A percentile compares a stretch with the other conserved stretches of the same genome.
These are phyloP conservation scores for Juglanconis oblonga DNA, from an alignment of 2,329 filamentous ascomycete species.

Conservation along the genomic window DNA sequence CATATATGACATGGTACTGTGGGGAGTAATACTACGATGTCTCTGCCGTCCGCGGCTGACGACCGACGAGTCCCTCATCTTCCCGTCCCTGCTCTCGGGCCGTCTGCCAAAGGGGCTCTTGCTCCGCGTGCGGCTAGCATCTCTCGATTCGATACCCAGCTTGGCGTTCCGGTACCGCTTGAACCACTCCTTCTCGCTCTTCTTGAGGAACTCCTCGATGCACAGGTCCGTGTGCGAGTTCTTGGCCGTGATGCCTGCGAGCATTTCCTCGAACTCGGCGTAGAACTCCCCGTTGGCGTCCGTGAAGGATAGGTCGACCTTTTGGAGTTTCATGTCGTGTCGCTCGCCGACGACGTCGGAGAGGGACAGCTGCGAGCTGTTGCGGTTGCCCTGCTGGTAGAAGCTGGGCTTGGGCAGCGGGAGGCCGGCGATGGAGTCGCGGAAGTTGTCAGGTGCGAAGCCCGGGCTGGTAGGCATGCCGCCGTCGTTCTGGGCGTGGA, in stretches of 20 bases:
- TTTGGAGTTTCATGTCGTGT: conserved; percentile 60
- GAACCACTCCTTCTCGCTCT: conserved; percentile 68
- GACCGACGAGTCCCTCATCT: conserved; percentile 34
- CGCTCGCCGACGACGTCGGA: conserved; percentile 58
- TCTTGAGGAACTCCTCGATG: conserved; percentile 63
- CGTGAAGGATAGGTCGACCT: conserved; percentile 66
- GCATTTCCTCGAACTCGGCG: conserved; percentile 54
- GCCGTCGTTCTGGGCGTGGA: conserved; percentile 16
- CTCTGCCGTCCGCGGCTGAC: conserved; percentile 23
- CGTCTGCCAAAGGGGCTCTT: conserved; percentile 23
- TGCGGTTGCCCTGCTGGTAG: conserved; percentile 30
- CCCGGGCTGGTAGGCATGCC: conserved; percentile 7
- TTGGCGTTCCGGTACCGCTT: conserved; percentile 55
- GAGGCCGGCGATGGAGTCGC: conserved; percentile 27
- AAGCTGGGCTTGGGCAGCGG: conserved; percentile 23
- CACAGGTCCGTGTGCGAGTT: conserved; percentile 59
- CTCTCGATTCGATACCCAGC: conserved; percentile 47
- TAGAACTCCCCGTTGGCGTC: conserved; percentile 62
- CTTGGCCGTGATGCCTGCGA: conserved; percentile 50
- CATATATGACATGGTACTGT: conserved; percentile 19
- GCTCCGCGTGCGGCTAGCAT: conserved; percentile 28
- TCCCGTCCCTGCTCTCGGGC: conserved; percentile 30
- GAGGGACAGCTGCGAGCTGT: conserved; percentile 49
- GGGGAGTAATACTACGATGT: conserved; percentile 20
- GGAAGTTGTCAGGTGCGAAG: conserved; percentile 17